Evolutionary conservation across 164 flowering plant species (phyloP).

Genomic region (Brasenia schreberi): DNA sequence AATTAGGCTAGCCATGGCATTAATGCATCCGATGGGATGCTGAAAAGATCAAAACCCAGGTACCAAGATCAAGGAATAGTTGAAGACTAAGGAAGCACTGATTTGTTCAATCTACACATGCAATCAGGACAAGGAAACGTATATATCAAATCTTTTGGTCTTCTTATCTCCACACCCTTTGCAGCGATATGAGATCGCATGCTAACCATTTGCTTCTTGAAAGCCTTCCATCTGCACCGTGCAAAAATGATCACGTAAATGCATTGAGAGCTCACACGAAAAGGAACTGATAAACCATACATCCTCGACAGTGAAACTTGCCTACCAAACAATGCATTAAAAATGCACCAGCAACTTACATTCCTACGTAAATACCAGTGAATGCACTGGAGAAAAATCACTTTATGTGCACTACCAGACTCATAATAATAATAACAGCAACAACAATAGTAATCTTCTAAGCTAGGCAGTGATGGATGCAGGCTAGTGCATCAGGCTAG

Average conservation of each 20-base stretch:
- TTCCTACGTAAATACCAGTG: too few species aligned
- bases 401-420: too few species aligned
- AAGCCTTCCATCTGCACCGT: slow-evolving; percentile 68
- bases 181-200: slow-evolving; percentile 78
- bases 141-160: slow-evolving; percentile 73
- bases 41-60: neutral
- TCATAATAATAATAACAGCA: too few species aligned
- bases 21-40: neutral
- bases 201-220: slow-evolving; percentile 73
- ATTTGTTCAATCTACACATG: slow-evolving; percentile 59
- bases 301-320: too few species aligned
- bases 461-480: too few species aligned
- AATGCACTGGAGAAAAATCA: too few species aligned
- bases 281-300: too few species aligned
- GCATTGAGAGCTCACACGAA: too few species aligned
- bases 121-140: slow-evolving; percentile 91
- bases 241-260: neutral
- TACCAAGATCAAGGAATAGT: neutral
- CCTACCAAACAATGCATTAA: too few species aligned
- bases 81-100: slow-evolving; percentile 20
- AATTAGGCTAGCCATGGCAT: neutral
- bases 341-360: too few species aligned
- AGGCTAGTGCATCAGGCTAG: too few species aligned
- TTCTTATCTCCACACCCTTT: slow-evolving; percentile 69
- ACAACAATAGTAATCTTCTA: too few species aligned